Base-by-base conservation (phyloP, 202 grass and related monocot species). In the Hordeum pubiflorum region DNA sequence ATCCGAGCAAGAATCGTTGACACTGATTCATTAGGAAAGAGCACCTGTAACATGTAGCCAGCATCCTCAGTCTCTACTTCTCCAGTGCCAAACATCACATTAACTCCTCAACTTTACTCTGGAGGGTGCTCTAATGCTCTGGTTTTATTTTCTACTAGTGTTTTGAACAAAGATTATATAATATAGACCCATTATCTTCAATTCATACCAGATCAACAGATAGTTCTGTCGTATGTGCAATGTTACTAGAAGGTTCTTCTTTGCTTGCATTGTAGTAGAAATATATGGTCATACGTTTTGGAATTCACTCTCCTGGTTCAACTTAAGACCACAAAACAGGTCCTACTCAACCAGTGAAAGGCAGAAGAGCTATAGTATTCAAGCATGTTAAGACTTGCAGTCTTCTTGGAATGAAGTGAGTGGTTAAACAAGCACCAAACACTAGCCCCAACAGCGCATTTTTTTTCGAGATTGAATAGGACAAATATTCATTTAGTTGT, bases 1-100 rank as follows among this genome's bases (percentile, higher is more conserved):
- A 99, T 93, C 29, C 91, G 88, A 69, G 92, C 97, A 87, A 99
- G 92, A 87, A 99, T 99, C 68, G 91, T 91, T 54, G 84, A 58
- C 63, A 93, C 83, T n/a, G 91, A 93, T 76, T 91, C 92, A 86
- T 99, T 96, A 72, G 97, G 90, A 90, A 99, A 99, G 54, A 99
- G 84, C 71, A 99, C 92, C 97, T 99, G 85, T 87, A 44, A 79
- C 54, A 41, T 80, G 57, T 64, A 54, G 27, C 46, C 61, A 76
- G 11, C 36, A 21, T 63, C 44, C 1, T 23, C 75, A 38, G 29
- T 76, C 41, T 58, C 37, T 59, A 27, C 21, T 70, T 58, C 10
- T 37, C 7, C 61, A 10, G 46, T 52, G 52, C 22, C 68, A 29
- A 40, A 14, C 13, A 38, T 79, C 31, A 68, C 31, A 39, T 69